Conservation (phyloP, 352 stramenopile genomes). For the Globisporangium recalcitrans region DNA sequence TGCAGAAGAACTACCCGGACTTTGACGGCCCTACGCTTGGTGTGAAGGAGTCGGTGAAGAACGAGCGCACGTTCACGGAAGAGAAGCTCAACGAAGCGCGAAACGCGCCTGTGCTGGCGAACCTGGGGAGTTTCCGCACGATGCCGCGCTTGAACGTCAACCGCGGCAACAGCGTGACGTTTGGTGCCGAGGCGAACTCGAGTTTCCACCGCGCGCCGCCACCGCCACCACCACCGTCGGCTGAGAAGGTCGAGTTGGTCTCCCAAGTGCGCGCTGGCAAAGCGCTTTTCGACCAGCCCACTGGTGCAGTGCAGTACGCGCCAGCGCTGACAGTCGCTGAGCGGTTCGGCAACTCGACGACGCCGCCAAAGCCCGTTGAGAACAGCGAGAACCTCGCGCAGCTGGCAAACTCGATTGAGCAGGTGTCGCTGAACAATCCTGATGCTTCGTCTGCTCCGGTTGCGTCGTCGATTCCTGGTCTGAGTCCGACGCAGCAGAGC, state of each 20-base stretch:
- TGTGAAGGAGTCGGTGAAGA: slow-evolving; percentile 79
- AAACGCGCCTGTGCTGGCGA: slow-evolving; percentile 58
- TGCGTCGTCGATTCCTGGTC: slow-evolving; percentile 30
- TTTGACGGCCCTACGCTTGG: slow-evolving; percentile 73
- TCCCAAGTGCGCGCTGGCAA: slow-evolving; percentile 47
- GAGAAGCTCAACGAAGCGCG: slow-evolving; percentile 60
- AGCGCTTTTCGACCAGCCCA: slow-evolving; percentile 20
- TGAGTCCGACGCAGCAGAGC: slow-evolving; percentile 26
- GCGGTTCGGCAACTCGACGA: slow-evolving; percentile 9
- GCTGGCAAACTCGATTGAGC: slow-evolving; percentile 38
- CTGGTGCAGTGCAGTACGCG: slow-evolving; percentile 22
- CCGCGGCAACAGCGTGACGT: slow-evolving; percentile 64
- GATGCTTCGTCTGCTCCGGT: slow-evolving; percentile 6
- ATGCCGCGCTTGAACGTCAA: slow-evolving; percentile 56
- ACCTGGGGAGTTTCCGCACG: slow-evolving; percentile 62
- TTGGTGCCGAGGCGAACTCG: slow-evolving; percentile 57
- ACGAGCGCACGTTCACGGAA: slow-evolving; percentile 63
- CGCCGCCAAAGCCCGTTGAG: slow-evolving; percentile 21
- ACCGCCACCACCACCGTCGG: slow-evolving; percentile 62
- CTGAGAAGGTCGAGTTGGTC: slow-evolving; percentile 65
- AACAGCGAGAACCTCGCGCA: slow-evolving; percentile 41
- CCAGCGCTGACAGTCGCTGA: slow-evolving; percentile 9
- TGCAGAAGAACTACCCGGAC: slow-evolving; percentile 69
- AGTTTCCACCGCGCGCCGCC: slow-evolving; percentile 52
- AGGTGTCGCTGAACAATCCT: slow-evolving; percentile 22